phyloP scores from a whole-genome alignment of 1,139 yeast genomes.

The Suhomyces chickasaworum region DNA sequence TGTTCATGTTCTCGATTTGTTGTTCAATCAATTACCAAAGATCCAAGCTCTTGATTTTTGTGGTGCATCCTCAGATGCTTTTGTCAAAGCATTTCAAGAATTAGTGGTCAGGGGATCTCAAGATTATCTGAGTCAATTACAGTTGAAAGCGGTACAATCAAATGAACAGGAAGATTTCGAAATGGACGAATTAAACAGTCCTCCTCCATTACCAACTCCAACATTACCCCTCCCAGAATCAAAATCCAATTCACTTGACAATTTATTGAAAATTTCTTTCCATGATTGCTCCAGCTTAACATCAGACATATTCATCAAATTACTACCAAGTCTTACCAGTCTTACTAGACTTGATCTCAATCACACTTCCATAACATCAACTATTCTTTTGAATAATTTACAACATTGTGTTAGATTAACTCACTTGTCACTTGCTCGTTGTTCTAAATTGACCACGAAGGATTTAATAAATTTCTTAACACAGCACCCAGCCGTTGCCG shows the following conservation, averaged over 20 bases:
- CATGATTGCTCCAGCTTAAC: slow-evolving; percentile 88
- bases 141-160: slow-evolving; percentile 10
- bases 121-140: slow-evolving; percentile 15
- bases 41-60: slow-evolving; percentile 82
- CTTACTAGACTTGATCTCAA: slow-evolving; percentile 75
- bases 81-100: slow-evolving; percentile 62
- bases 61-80: slow-evolving; percentile 73
- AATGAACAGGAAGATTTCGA: slow-evolving; percentile 9
- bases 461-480: slow-evolving; percentile 72
- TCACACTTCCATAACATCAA: slow-evolving; percentile 74
- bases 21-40: slow-evolving; percentile 61
- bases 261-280: slow-evolving; percentile 63
- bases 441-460: slow-evolving; percentile 74
- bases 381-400: slow-evolving; percentile 48
- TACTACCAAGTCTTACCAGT: slow-evolving; percentile 60
- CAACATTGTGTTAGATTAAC: slow-evolving; percentile 62
- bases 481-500: slow-evolving; percentile 68
- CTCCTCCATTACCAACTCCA: slow-evolving; percentile 5
- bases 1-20: slow-evolving; percentile 53
- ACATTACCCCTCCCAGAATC: neutral
- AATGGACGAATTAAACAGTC: slow-evolving; percentile 9
- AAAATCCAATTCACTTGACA: slow-evolving; percentile 15
- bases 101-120: slow-evolving; percentile 27
- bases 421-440: slow-evolving; percentile 77
- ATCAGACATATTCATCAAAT: slow-evolving; percentile 51